Evolutionary conservation across 2,329 filamentous ascomycete species (phyloP), one percentile per base, ranked within the genome.

Genomic region (Amesomyces nigricolor): DNA sequence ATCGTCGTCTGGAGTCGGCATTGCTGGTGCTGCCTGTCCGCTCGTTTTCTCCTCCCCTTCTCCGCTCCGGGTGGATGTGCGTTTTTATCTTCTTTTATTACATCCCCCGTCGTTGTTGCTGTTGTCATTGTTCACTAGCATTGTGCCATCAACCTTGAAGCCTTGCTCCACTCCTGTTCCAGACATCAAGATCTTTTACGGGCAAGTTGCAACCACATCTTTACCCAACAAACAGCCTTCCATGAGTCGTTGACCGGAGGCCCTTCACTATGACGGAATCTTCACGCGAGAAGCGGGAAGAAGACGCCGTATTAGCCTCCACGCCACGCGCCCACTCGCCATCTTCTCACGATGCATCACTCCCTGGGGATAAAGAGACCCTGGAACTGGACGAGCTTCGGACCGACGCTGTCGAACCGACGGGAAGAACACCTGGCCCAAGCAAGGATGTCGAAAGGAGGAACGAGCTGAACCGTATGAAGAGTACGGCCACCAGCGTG

Each of bases 401-500:
- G 9, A 40, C 35, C 19, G 49, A 56, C 32, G 62, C 59, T 49
- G 51, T 45, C 26, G 56, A 56, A 7, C 32, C 62, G 54, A 66
- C 26, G 32, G 26, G 22, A 30, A 47, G 22, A 22, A 26, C n/a
- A 32, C 32, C 5, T 9, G 57, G 40, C 3, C 32, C 7, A 35
- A 32, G 22, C 46, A 62, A 58, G 16, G 53, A 67, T 39, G 64
- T 57, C 10, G 64, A 61, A 26, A 62, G 63, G 54, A 65, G 66
- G 43, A 64, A 68, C 11, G 65, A 70, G 45, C 54, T 80, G 51
- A 67, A 69, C 53, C 72, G 70, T 44, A 75, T 75, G 29, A 75
- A 74, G 60, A 85, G 78, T 61, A 71, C 76, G 65, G 79, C 77
- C 30, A 84, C 81, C 43, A 83, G 79, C 62, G 73, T 72, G 5